Base-by-base conservation (phyloP, 2,329 filamentous ascomycete species). In the Ascocoryne sarcoides region DNA sequence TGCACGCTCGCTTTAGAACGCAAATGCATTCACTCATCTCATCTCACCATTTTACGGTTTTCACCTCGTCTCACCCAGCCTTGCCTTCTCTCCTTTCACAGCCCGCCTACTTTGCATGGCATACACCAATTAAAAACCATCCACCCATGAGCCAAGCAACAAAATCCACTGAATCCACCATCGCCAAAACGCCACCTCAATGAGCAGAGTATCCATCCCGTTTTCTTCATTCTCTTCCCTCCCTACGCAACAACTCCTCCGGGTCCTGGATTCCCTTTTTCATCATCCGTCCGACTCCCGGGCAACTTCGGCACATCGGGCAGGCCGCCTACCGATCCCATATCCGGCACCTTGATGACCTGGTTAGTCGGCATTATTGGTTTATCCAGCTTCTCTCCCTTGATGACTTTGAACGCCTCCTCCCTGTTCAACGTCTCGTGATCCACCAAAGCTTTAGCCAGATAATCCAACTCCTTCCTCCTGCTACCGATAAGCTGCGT, bases 391-490 rank as follows among this genome's bases (percentile, higher is more conserved):
- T 84, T 82, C 65, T 95, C 87, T 26, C 92, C 92, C 38, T 76
- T 77, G 48, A 98, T 80, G 4, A 96, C 85, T 67, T 84, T 86
- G 62, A 89, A 79, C 48, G 96, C 93, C 62, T 98, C 92, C 3
- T 83, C 79, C 62, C 82, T 84, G 61, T 84, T 83, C 37, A 98
- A 67, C 0, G 88, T 95, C 69, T 98, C 92, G 62, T 95, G 96
- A 62, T 95, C 82, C 23, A 98, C 79, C 8, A 98, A 72, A 4
- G 89, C 92, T 57, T 89, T 80, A 19, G 92, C 90, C 8, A 98
- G 69, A 9, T 86, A 69, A 54, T 98, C 90, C 5, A 98, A 73
- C 62, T 95, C 90, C 44, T 83, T 81, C 41, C 88, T 78, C 60
- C 84, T 86, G 26, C 77, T 74, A 1, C 73, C 76, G 34, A 98